phyloP scores from a whole-genome alignment of 495 filamentous ascomycete genomes.

The Elasticomyces elasticus region DNA sequence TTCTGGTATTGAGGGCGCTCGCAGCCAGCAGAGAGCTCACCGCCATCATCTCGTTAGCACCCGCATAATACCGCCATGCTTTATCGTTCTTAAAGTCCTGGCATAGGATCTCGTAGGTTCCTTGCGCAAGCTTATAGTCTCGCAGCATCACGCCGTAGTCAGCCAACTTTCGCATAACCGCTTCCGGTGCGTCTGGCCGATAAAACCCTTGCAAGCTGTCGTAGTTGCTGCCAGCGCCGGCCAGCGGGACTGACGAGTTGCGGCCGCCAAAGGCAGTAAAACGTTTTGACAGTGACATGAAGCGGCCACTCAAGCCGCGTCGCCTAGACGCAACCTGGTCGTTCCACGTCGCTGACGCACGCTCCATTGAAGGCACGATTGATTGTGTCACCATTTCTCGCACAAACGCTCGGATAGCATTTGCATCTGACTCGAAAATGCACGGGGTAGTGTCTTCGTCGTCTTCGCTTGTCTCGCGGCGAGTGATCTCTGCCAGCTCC shows the following conservation, averaged over 20 bases:
- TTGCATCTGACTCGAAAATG: constrained; percentile 84
- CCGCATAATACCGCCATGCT: constrained; percentile 91
- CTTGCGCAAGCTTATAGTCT: constrained; percentile 86
- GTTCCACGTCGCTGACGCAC: constrained; percentile 82
- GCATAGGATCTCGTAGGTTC: constrained; percentile 78
- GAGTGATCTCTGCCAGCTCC: constrained; percentile 62
- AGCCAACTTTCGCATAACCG: constrained; percentile 82
- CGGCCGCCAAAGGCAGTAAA: constrained; percentile 68
- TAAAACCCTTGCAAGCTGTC: constrained; percentile 70
- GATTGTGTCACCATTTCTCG: constrained; percentile 90
- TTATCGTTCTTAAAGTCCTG: constrained; percentile 88
- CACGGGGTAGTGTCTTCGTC: constrained; percentile 63
- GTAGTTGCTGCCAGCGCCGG: constrained; percentile 55
- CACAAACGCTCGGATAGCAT: constrained; percentile 74
- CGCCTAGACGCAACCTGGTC: constrained; percentile 89
- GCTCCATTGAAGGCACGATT: constrained; percentile 90
- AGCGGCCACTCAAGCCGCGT: constrained; percentile 74
- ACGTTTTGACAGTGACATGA: constrained; percentile 83
- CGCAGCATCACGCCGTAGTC: constrained; percentile 95
- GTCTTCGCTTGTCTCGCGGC: constrained; percentile 43
- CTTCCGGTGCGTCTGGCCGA: constrained; percentile 71
- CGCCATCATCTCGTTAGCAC: constrained; percentile 85
- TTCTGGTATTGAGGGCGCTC: constrained; percentile 53
- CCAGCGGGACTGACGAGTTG: constrained; percentile 27
- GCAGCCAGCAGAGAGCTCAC: constrained; percentile 69